These are phyloP conservation scores for Castanea crenata DNA, from an alignment of 306 rosid genomes.

Conservation along the genomic window DNA sequence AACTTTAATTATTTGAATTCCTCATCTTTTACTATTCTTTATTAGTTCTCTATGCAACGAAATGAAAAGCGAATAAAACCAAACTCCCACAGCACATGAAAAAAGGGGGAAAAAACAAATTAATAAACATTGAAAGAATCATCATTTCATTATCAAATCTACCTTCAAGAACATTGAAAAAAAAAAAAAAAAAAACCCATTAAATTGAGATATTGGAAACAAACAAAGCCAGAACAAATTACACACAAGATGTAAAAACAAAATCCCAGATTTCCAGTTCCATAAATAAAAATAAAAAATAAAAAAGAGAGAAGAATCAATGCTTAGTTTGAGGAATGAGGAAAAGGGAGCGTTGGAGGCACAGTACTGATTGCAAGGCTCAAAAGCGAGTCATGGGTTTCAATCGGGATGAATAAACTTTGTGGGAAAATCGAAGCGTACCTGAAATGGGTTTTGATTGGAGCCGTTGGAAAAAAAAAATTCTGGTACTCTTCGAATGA, in stretches of 20 bases:
- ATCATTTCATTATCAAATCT: not conserved
- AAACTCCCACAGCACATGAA: not conserved
- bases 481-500: no score
- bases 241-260: not conserved
- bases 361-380: slow-evolving; percentile 64
- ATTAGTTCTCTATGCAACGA: not conserved
- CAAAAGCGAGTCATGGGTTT: slow-evolving; percentile 38
- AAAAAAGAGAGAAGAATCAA: not conserved
- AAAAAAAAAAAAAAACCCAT: not conserved
- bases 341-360: slow-evolving; percentile 40
- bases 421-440: no score
- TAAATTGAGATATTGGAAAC: not conserved
- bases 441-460: no score
- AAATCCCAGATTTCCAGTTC: not conserved
- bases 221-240: not conserved
- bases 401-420: no score
- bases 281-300: not conserved
- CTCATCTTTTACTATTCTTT: not conserved
- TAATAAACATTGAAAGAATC: not conserved
- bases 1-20: not conserved
- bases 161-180: not conserved
- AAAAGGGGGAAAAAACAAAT: not conserved
- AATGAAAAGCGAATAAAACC: not conserved
- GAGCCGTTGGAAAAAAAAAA: no score
- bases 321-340: not conserved